Evolutionary conservation across 2,329 filamentous ascomycete species (phyloP).

Genomic region (Phaeosphaeria sp.): DNA sequence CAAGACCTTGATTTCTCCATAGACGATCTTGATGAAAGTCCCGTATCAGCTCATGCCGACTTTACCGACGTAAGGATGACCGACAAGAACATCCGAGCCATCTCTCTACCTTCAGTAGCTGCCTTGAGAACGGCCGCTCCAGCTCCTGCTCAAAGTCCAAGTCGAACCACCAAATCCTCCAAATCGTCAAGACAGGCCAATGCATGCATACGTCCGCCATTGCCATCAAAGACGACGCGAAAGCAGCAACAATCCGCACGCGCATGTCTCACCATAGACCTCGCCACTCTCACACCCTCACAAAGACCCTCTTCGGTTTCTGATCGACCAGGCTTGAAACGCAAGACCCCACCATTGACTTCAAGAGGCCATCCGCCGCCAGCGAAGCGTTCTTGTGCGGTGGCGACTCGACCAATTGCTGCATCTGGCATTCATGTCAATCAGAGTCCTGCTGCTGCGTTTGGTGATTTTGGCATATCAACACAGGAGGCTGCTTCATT

Average conservation of each 20-base stretch:
- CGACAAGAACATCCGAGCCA: neutral
- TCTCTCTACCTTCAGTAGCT: neutral
- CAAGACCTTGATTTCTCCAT: conserved; percentile 50
- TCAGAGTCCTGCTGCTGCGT: neutral
- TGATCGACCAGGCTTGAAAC: conserved; percentile 12
- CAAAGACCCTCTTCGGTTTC: conserved; percentile 8
- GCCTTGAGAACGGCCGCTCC: neutral
- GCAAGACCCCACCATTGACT: neutral
- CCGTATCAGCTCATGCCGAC: neutral
- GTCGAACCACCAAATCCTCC: neutral
- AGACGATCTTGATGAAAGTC: conserved; percentile 49
- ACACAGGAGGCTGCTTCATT: conserved; percentile 35
- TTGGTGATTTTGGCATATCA: conserved; percentile 30
- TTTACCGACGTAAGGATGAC: neutral
- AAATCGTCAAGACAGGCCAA: neutral
- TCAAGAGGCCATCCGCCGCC: neutral
- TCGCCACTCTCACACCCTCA: neutral
- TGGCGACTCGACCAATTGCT: neutral
- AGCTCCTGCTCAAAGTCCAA: neutral
- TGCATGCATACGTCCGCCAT: neutral
- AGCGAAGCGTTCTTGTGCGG: conserved; percentile 1
- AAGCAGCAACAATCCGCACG: neutral
- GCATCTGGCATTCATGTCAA: neutral
- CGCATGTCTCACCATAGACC: neutral
- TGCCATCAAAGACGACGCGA: neutral